Conservation (phyloP, 495 filamentous ascomycete genomes). For the Penicillium coprophilum region DNA sequence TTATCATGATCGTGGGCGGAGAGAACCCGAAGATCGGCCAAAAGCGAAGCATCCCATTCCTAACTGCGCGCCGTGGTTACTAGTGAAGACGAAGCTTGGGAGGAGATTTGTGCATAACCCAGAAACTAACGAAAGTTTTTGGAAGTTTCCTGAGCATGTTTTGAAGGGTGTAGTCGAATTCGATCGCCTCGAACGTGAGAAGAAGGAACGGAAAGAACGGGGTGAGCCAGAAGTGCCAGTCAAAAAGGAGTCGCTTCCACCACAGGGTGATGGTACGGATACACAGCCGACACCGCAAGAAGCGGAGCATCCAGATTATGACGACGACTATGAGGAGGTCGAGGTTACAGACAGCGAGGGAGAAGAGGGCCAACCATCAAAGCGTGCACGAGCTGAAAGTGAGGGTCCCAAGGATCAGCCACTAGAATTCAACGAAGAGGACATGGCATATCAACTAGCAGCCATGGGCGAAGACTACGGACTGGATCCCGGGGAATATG, state of each 20-base stretch:
- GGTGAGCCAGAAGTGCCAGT: conserved; percentile 32
- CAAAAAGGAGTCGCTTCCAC: conserved; percentile 16
- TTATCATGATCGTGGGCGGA: conserved; percentile 52
- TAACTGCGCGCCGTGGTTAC: conserved; percentile 81
- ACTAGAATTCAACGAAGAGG: conserved; percentile 90
- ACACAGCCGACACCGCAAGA: conserved; percentile 9
- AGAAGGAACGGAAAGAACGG: conserved; percentile 45
- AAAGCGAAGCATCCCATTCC: conserved; percentile 77
- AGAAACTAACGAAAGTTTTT: conserved; percentile 81
- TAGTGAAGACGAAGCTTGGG: conserved; percentile 87
- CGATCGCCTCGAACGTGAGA: conserved; percentile 56
- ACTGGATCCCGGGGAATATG: conserved; percentile 68
- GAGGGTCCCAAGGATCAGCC: conserved; percentile 54
- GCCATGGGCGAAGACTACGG: conserved; percentile 82
- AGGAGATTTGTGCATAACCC: conserved; percentile 86
- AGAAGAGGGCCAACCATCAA: conserved; percentile 54
- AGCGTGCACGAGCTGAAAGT: conserved; percentile 66
- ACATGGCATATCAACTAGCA: conserved; percentile 88
- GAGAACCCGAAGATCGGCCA: conserved; percentile 73
- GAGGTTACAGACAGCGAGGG: conserved; percentile 76
- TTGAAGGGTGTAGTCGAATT: conserved; percentile 76
- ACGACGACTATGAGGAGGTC: conserved; percentile 82
- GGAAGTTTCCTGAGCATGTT: conserved; percentile 84
- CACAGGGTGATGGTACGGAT: conserved; percentile 8
- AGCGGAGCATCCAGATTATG: conserved; percentile 38